These are phyloP conservation scores for Wilcoxina mikolae DNA, from an alignment of 495 filamentous ascomycete species.

Conservation along the genomic window DNA sequence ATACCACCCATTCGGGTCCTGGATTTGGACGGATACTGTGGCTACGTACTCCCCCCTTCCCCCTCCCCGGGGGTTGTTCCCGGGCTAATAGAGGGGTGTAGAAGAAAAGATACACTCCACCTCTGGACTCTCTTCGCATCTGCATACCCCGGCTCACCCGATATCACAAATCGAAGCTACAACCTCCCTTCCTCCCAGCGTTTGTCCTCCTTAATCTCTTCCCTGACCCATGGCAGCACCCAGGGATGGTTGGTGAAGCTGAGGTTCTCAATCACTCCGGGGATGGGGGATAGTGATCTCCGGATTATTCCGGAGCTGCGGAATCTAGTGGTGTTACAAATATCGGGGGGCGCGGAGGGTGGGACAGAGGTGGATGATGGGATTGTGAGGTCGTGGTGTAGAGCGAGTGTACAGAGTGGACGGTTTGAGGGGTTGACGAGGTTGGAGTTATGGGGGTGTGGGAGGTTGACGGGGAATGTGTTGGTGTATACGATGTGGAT, in stretches of 20 bases:
- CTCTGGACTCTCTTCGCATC: not conserved
- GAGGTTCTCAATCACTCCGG: not conserved
- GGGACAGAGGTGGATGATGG: not conserved
- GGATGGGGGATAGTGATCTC: not conserved
- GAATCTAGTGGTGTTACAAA: not conserved
- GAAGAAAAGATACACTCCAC: not conserved
- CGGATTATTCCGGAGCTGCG: not conserved
- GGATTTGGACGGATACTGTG: not conserved
- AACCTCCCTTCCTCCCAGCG: not conserved
- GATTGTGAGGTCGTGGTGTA: not conserved
- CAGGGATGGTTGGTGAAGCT: not conserved
- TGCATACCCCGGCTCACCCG: too few relatives aligned
- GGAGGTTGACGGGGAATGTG: not conserved
- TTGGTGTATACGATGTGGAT: not conserved
- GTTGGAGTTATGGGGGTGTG: not conserved
- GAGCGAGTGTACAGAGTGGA: not conserved
- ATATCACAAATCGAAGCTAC: too few relatives aligned
- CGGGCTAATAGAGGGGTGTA: not conserved
- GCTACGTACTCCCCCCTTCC: not conserved
- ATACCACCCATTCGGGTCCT: not conserved
- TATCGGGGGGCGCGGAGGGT: not conserved
- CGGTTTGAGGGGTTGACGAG: not conserved
- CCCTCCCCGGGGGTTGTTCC: not conserved
- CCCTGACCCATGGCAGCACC: not conserved
- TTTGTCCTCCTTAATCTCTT: not conserved